Base-by-base conservation (phyloP, 306 rosid species). In the Vigna angularis region DNA sequence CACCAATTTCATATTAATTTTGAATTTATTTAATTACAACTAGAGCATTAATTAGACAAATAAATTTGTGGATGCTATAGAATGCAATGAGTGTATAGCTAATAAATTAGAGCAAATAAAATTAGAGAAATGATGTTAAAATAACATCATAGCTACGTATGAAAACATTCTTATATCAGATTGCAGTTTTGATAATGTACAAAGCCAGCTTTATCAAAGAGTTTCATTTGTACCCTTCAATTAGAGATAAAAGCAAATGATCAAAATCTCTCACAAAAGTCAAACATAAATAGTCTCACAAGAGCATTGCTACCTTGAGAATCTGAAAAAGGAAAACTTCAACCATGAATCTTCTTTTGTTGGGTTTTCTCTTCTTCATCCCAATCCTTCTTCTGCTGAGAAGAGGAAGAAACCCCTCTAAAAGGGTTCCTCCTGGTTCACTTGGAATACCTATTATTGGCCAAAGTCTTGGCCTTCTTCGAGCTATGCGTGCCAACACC, bases 391-490 rank as follows among this genome's bases (percentile, higher is more conserved):
- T 88, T 42, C 78, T 89, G 30, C 72, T 93, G 1, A 32, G 28
- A n/a, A 87, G 76, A 63, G 75, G 82, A 80, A 76, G 73, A 72
- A 89, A 52, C 83, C 34, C 84, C 75, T 72, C 83, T 42, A 58
- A 77, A 72, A 84, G 82, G 53, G 71, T 85, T n/a, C 96, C 98
- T 40, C 96, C 98, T 8, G 98, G 94, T 52, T 90, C 91, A 16
- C 88, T 93, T 0, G 98, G 98, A 70, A 61, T 89, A 26, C 94
- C 94, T 36, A 26, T 90, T 3, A 80, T 93, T 28, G 96, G 96
- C 32, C 91, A 93, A 73, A 93, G 90, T 72, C 88, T 89, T 15
- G 62, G 75, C 44, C 83, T 90, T 67, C 92, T 90, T 9, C 38
- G 75, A 51, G 85, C 94, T 6, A 86, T 86, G 94, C 87, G 89